These are phyloP conservation scores for Eucalyptus guilfoylei DNA, from an alignment of 345 rosid species.

Conservation along the genomic window DNA sequence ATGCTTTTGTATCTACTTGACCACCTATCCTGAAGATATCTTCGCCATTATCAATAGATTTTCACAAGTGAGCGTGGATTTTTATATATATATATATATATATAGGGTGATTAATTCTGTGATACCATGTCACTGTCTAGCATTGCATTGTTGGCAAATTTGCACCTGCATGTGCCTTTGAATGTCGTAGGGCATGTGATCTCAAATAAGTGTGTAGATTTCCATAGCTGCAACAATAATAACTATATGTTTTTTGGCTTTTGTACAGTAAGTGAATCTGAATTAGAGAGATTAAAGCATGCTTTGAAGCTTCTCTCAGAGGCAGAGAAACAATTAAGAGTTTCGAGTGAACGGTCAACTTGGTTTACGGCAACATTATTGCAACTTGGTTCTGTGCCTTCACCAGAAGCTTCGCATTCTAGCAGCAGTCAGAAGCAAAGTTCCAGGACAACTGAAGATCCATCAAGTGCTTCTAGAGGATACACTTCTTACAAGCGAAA, in stretches of 20 bases:
- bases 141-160: neutral
- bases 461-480: constrained; percentile 59
- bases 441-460: constrained; percentile 76
- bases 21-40: neutral
- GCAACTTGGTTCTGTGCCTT: constrained; percentile 86
- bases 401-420: constrained; percentile 60
- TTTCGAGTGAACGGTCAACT: constrained; percentile 85
- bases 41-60: neutral
- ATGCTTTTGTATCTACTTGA: neutral
- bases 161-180: neutral
- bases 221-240: neutral
- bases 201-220: neutral
- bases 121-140: neutral
- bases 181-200: neutral
- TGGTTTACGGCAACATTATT: constrained; percentile 95
- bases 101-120: neutral
- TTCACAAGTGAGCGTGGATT: neutral
- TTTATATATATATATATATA: too few relatives aligned
- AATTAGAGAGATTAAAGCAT: constrained; percentile 79
- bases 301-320: constrained; percentile 95
- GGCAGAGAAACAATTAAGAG: constrained; percentile 84
- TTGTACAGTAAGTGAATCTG: constrained; percentile 67
- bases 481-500: constrained; percentile 41
- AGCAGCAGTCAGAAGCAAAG: constrained; percentile 81
- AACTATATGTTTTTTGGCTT: neutral